Base-by-base conservation (phyloP, 2,329 filamentous ascomycete genomes). In the Byssoonygena ceratinophila region DNA sequence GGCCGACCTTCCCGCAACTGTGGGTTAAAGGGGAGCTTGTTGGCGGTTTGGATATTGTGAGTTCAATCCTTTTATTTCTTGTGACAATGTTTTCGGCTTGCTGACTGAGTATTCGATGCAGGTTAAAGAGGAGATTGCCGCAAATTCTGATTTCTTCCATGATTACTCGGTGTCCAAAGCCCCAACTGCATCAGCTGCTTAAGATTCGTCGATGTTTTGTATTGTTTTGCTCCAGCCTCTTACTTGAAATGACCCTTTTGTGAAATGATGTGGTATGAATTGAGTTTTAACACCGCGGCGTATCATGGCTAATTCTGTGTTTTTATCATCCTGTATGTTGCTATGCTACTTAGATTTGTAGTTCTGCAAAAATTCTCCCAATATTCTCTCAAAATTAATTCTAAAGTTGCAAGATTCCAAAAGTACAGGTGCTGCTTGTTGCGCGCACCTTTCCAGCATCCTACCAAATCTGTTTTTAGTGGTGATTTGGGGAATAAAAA, bases 1-100 rank as follows among this genome's bases (percentile, higher is more conserved):
- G 92, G 92, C 92, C 92, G 8, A 98, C 92, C 0, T 98, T 88
- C 71, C 92, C 92, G 18, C 92, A 98, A 70, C 74, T 98, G 57
- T 98, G 91, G 83, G 81, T 94, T 11, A 80, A 84, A 55, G 91
- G 92, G 12, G 89, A 96, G 68, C 74, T 98, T 46, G 84, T 97
- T 20, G 91, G 92, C 54, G 92, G 92, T 1, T 72, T 98, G 61
- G 92, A 98, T 68, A 98, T 98, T 71, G 91, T 96, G 75, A 77
- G 88, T 76, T 34, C 25, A 36, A 39, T 54, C 8, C 32, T 36
- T 51, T 51, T 22, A 7, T 12, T 23, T 50, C 3, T 14, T 43
- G 39, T n/a, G 41, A 29, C n/a, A 39, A 20, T 39, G 27, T 34
- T 34, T 11, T 41, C 9, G 23, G 47, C 31, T 44, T 40, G 31